Base-by-base conservation (phyloP, 1,139 yeast genomes). In the Saccharomyces hybrid region DNA sequence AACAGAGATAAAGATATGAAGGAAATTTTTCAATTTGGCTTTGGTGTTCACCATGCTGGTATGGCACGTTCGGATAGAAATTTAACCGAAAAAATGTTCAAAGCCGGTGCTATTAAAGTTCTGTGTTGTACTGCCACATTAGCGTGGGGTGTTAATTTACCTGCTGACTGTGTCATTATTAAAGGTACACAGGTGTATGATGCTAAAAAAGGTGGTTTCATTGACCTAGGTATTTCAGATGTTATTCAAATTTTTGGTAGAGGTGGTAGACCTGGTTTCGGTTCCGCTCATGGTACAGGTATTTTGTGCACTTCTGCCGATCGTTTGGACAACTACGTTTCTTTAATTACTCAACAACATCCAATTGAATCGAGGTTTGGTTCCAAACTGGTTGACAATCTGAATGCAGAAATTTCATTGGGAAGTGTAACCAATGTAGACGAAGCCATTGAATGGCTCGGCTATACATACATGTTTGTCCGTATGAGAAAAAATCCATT, bases 71-170 rank as follows among this genome's bases (percentile, higher is more conserved):
- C 93, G 0, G 99, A 95, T 66, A 80, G 99, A 66, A 93, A 91
- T 64, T 70, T 90, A 58, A 86, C 95, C 0, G 99, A 95, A 66
- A 86, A 83, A 66, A 81, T 93, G 84, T 95, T 95, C 68, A 78
- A 84, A 53, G 76, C 78, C 34, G 99, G 99, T 42, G 87, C 93
- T 0, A 84, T 93, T 57, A 88, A 86, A 60, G 98, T 95, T 0
- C 75, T 95, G 16, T 88, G 96, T 63, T 90, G 97, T 77, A 95
- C 99, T 1, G 96, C 99, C 0, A 95, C 99, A 0, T 79, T 95
- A 57, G 99, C 99, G 0, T 95, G 99, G 99, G 99, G 99, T 79
- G 98, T 95, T 14, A 95, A 95, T 67, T 76, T 95, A 58, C 99
- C 99, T 1, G 99, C 99, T 6, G 98, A 97, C 2, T 96, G 91